Evolutionary conservation across 2,329 filamentous ascomycete genomes (phyloP), one percentile per base, ranked within the genome.

Genomic region (Fusarium xyrophilum): DNA sequence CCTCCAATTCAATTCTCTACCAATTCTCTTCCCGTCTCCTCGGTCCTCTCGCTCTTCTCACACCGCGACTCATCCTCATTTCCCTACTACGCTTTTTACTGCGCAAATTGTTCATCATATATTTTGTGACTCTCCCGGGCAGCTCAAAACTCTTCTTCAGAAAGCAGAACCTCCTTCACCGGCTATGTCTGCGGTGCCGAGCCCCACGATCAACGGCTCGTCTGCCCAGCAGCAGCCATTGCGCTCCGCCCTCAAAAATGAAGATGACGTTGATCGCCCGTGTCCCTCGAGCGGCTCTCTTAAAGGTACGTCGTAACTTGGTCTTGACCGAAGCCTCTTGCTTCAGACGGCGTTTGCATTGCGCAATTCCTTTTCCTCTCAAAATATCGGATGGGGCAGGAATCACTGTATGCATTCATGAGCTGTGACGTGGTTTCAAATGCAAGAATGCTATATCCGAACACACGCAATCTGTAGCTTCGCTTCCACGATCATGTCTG

Each of bases 181-280:
- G 61, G 56, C 63, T 70, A 77, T 77, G 74, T 69, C 76, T 70
- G 69, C 74, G 36, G 61, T 61, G 43, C 58, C 69, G 33, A 70
- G 56, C 60, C 63, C 71, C 63, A 69, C 73, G 66, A 65, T 56
- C 57, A 70, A 72, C 53, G 67, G 68, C 58, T 47, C 35, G 39
- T 35, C 63, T 64, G 48, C 52, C 30, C 65, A 60, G 39, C 65
- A 65, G 43, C 70, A 67, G 61, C 71, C 80, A 10, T 73, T 82
- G 54, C 80, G 80, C 47, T 82, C 81, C 38, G 81, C 80, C 27
- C 73, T 83, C 68, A 84, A 83, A 73, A 73, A 69, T 17, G 82
- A 84, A 32, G 80, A 82, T 52, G 82, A 83, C 47, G 70, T 48
- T 48, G 79, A 81, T 46, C 77, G 74, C 61, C 75, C 77, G 5